Evolutionary conservation across 257 asterid species (phyloP).

Genomic region (Fraxinus americana): DNA sequence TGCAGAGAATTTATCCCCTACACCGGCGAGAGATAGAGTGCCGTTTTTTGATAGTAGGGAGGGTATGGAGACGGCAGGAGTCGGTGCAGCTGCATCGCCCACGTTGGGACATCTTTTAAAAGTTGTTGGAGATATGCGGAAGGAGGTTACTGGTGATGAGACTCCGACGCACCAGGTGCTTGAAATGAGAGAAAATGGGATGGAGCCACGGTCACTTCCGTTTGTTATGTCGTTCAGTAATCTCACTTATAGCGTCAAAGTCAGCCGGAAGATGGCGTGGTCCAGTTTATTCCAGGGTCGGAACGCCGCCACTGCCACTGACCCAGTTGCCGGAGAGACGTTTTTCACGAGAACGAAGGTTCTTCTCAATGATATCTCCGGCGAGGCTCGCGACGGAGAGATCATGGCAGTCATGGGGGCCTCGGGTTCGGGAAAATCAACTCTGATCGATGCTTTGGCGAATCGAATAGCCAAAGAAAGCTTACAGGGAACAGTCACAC

Average conservation of each 20-base stretch:
- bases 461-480: slow-evolving; percentile 44
- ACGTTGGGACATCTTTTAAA: slow-evolving; percentile 52
- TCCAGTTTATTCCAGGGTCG: slow-evolving; percentile 24
- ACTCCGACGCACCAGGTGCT: slow-evolving; percentile 79
- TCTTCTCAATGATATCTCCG: slow-evolving; percentile 44
- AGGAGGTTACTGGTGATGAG: slow-evolving; percentile 69
- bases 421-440: slow-evolving; percentile 54
- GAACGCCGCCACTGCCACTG: background rate
- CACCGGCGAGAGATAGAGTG: slow-evolving; percentile 28
- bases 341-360: slow-evolving; percentile 21
- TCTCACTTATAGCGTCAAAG: slow-evolving; percentile 57
- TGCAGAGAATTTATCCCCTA: slow-evolving; percentile 26
- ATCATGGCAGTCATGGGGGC: slow-evolving; percentile 54
- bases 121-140: slow-evolving; percentile 50
- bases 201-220: slow-evolving; percentile 47
- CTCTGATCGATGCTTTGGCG: slow-evolving; percentile 52
- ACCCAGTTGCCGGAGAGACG: slow-evolving; percentile 25
- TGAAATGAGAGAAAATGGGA: slow-evolving; percentile 37
- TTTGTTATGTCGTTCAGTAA: slow-evolving; percentile 61
- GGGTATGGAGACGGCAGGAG: slow-evolving; percentile 22
- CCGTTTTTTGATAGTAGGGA: slow-evolving; percentile 29
- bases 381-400: slow-evolving; percentile 54
- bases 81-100: slow-evolving; percentile 25
- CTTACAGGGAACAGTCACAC: slow-evolving; percentile 42
- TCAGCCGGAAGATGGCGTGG: slow-evolving; percentile 26